Percentiles rank a stretch among this genome's conserved stretches.
Evolutionary conservation across 306 rosid genomes (phyloP).

Genomic region (Prinsepia uniflora): DNA sequence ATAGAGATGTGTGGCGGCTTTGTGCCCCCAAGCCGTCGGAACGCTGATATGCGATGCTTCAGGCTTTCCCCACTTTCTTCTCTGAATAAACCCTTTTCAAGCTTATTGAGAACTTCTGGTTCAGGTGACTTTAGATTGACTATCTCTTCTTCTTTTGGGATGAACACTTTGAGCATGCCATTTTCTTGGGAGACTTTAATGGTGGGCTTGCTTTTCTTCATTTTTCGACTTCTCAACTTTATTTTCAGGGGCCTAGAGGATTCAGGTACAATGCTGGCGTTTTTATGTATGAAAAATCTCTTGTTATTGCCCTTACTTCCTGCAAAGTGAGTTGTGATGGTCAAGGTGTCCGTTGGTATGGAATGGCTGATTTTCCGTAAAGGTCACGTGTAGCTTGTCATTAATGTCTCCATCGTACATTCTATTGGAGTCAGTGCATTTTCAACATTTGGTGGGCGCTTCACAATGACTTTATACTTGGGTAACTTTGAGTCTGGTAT

Average conservation of each 20-base stretch:
- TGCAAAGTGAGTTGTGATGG: not conserved
- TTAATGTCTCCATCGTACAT: not conserved
- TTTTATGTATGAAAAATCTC: no score
- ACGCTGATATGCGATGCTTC: not conserved
- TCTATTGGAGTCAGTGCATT: not conserved
- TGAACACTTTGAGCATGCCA: not conserved
- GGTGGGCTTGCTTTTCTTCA: accelerated
- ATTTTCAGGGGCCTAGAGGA: not conserved
- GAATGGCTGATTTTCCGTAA: not conserved
- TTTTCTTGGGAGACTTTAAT: not conserved
- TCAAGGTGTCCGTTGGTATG: not conserved
- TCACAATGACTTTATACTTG: not conserved
- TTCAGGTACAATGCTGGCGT: accelerated
- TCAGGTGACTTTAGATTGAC: not conserved
- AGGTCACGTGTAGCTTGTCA: not conserved
- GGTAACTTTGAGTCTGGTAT: not conserved
- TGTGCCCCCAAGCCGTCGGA: not conserved
- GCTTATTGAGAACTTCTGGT: accelerated
- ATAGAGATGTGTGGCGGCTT: no score
- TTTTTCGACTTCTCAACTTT: not conserved
- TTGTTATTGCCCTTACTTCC: not conserved
- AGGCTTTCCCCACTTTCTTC: accelerated
- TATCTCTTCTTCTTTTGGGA: not conserved
- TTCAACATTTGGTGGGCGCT: not conserved
- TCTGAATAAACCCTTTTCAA: not conserved